Conservation (phyloP, 192 early-diverging fungal species). For the Helicostylum pulchrum region DNA sequence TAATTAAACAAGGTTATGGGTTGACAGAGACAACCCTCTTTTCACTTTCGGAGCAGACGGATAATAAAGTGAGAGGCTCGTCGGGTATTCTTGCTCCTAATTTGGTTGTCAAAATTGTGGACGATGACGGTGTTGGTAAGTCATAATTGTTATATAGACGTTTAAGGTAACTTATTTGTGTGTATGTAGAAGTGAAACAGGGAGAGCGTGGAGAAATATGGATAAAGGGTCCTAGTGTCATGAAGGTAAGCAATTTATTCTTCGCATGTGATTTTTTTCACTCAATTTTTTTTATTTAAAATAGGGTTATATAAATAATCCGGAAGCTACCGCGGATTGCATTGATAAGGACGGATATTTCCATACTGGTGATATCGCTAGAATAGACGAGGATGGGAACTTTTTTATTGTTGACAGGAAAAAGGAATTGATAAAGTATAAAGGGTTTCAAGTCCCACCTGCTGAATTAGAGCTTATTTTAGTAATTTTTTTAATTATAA, state of each 20-base stretch:
- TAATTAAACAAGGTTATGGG: conserved; percentile 66
- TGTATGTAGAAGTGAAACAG: conserved; percentile 41
- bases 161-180: background rate
- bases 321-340: conserved; percentile 39
- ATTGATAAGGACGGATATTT: conserved; percentile 53
- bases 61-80: conserved; percentile 41
- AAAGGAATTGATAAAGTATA: conserved; percentile 64
- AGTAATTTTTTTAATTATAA: conserved; percentile 1
- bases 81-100: conserved; percentile 72
- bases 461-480: conserved; percentile 55
- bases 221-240: conserved; percentile 70
- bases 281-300: background rate
- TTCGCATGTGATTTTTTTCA: background rate
- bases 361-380: conserved; percentile 60
- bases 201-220: conserved; percentile 77
- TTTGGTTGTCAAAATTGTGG: conserved; percentile 70
- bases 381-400: conserved; percentile 49
- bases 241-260: conserved; percentile 45
- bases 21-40: conserved; percentile 69
- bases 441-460: no score
- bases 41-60: conserved; percentile 27
- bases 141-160: no score
- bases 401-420: conserved; percentile 74
- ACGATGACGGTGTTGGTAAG: conserved; percentile 59
- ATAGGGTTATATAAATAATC: conserved; percentile 45